Evolutionary conservation across 129 eudicot species (phyloP), one percentile per base, ranked within the genome.

Genomic region (Ambrosia artemisiifolia): DNA sequence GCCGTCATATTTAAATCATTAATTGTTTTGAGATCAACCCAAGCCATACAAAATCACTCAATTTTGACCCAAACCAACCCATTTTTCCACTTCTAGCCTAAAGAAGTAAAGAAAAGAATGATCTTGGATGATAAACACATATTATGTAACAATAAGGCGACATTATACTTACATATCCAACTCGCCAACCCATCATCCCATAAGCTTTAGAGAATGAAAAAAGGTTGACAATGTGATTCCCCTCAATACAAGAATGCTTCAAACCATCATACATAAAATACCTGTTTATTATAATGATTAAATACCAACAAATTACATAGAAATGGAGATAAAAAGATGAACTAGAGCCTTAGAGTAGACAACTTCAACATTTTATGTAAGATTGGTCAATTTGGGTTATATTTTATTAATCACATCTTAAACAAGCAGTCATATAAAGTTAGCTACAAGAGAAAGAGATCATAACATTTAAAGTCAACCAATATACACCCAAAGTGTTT

Each of bases 101-200:
- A n/a, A n/a, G n/a, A n/a, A n/a, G n/a, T n/a, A n/a, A n/a, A n/a
- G n/a, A n/a, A 48, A 75, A 38, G 5, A 32, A 60, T 13, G 10
- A 60, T 13, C 30, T 5, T 32, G 28, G 0, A 20, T 62, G 4
- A 77, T 17, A 53, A 78, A 34, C 36, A 44, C 51, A 60, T 19
- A 50, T 57, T 17, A 57, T 35, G 73, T 38, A 44, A 48, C 11
- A 65, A 73, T 16, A 75, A 42, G 71, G 48, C 34, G 11, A 76
- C n/a, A n/a, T n/a, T n/a, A n/a, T 63, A 80, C 98, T 88, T 94
- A 94, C 99, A 81, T 94, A 94, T 69, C 97, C 99, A 79, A 94
- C 97, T 75, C 99, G 95, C 99, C 99, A 94, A 82, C 97, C 99
- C 99, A 94, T 94, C 97, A 94, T 94, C 63, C 99, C 99, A 55